phyloP scores from a whole-genome alignment of 441 rosid genomes.

The Melastoma candidum region DNA sequence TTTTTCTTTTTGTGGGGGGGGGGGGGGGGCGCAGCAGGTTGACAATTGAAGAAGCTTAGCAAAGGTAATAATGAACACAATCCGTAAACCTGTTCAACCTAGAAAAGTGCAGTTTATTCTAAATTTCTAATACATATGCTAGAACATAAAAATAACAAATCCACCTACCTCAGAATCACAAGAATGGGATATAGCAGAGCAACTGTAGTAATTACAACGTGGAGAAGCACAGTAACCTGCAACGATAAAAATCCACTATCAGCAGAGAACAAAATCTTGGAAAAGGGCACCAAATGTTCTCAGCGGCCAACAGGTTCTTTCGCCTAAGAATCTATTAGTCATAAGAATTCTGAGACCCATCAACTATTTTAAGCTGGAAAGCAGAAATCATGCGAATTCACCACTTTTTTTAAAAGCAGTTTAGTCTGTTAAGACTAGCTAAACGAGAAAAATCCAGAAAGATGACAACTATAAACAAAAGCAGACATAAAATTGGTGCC shows the following conservation, averaged over 20 bases:
- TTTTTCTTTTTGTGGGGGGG: too few relatives aligned
- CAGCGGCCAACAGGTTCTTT: background rate
- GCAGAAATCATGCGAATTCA: too few relatives aligned
- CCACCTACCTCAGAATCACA: conserved; percentile 65
- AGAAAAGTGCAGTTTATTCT: background rate
- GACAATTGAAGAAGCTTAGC: too few relatives aligned
- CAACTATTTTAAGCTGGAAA: too few relatives aligned
- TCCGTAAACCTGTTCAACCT: too few relatives aligned
- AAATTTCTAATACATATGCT: background rate
- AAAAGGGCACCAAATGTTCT: background rate
- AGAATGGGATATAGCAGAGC: conserved; percentile 73
- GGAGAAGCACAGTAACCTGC: conserved; percentile 63
- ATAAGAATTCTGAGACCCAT: too few relatives aligned
- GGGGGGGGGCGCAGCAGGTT: too few relatives aligned
- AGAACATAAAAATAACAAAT: background rate
- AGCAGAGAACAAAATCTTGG: background rate
- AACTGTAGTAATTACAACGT: conserved; percentile 57
- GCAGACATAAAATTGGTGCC: background rate
- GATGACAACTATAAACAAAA: background rate
- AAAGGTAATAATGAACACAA: too few relatives aligned
- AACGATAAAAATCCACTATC: conserved; percentile 12
- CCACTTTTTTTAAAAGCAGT: too few relatives aligned
- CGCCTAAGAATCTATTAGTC: too few relatives aligned
- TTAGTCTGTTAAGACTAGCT: too few relatives aligned
- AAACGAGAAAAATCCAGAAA: too few relatives aligned